Evolutionary conservation across 2,329 filamentous ascomycete species (phyloP), one percentile per base, ranked within the genome.

Genomic region (Arachnopeziza araneosa): DNA sequence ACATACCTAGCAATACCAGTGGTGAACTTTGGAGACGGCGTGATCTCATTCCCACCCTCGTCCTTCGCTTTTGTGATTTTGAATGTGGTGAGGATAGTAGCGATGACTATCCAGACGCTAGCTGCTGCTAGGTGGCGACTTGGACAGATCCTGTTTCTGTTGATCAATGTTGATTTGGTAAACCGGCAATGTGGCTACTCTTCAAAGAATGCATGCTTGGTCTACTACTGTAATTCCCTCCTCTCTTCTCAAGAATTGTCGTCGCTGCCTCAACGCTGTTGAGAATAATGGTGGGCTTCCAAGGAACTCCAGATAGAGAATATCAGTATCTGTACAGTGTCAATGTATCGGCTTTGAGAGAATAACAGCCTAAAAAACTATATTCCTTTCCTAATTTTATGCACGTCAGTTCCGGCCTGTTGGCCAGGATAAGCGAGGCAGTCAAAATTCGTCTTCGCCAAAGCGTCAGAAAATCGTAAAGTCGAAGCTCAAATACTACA

Each of bases 91-190:
- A 81, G 63, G 49, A 79, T 70, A 0, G 70, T 73, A 0, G 74
- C 74, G 44, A 79, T 66, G 1, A 75, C 72, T 19, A 77, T 76
- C 68, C 74, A 79, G 1, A 79, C 71, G 30, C 73, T 75, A 2
- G 75, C 74, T 26, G 74, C 78, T 1, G 82, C 83, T 10, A 86
- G 68, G 55, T 77, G 75, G 60, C 79, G 76, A 0, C 81, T 81
- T 5, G 76, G 73, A 64, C 81, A 84, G 10, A 79, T 58, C 30
- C 74, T 22, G 17, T 44, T 44, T 44, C 26, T 5, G 26, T 30
- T 30, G 26, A 9, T 30, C 9, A 30, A 9, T 30, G 9, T 30
- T 30, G 26, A 9, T 30, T 30, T 30, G 49, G 23, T 32, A 19
- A 8, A 30, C 54, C 22, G 14, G 19, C 22, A 50, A 23, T 23